phyloP scores from a whole-genome alignment of 2,329 filamentous ascomycete species.

The Colletotrichum horii region DNA sequence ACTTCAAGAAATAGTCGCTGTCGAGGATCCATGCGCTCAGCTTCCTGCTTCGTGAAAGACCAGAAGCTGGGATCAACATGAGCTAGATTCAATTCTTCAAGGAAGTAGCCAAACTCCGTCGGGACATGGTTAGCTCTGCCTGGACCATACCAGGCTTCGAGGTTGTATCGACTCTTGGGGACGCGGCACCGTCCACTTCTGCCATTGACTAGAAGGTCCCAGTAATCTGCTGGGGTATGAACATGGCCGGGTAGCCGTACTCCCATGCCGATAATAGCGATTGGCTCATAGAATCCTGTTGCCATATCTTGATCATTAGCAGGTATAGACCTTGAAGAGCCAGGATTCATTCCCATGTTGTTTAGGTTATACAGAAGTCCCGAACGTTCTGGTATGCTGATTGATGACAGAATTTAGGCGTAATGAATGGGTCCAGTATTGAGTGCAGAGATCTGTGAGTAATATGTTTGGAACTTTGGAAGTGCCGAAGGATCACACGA shows the following conservation, averaged over 20 bases:
- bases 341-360: neutral
- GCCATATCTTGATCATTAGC: neutral
- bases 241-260: slow-evolving; percentile 36
- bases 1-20: slow-evolving; percentile 21
- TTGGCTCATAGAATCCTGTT: slow-evolving; percentile 19
- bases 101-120: slow-evolving; percentile 31
- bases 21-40: slow-evolving; percentile 22
- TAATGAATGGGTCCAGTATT: neutral
- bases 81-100: slow-evolving; percentile 28
- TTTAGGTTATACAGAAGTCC: neutral
- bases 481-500: neutral
- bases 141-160: slow-evolving; percentile 26
- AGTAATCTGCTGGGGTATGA: slow-evolving; percentile 28
- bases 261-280: slow-evolving; percentile 38
- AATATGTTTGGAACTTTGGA: neutral
- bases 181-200: slow-evolving; percentile 26
- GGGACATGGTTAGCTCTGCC: slow-evolving; percentile 7
- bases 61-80: slow-evolving; percentile 37
- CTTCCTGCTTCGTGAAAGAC: slow-evolving; percentile 31
- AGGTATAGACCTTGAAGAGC: neutral
- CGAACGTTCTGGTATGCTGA: neutral
- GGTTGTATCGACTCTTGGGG: slow-evolving; percentile 31
- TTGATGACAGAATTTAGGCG: neutral
- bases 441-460: neutral
- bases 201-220: slow-evolving; percentile 35